Conservation (phyloP, 441 rosid genomes). For the Aquilaria agallochum region DNA sequence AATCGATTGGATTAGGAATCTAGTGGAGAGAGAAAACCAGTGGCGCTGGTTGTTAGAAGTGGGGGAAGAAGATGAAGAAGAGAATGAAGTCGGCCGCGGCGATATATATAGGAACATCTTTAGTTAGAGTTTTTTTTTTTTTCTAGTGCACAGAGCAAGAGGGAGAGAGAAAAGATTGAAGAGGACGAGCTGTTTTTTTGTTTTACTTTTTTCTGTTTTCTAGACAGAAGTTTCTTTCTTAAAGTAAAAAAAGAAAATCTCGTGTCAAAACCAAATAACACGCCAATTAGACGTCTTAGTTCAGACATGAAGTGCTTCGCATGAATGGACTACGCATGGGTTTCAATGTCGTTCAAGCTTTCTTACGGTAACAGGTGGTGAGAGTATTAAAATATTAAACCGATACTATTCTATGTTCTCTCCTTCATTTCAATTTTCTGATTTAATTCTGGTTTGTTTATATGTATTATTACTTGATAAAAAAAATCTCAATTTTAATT, state of each 20-base stretch:
- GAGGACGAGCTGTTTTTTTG: not conserved
- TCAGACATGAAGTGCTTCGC: too few species aligned
- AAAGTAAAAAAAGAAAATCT: not conserved
- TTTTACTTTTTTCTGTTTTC: not conserved
- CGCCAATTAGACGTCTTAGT: too few species aligned
- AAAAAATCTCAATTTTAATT: too few species aligned
- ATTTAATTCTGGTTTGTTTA: too few species aligned
- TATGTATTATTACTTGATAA: too few species aligned
- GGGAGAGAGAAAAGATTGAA: not conserved
- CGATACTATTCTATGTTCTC: too few species aligned
- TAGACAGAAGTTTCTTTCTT: not conserved
- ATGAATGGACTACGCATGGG: too few species aligned
- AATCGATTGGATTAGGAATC: not conserved
- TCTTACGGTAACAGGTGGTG: too few species aligned
- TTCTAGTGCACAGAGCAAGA: not conserved
- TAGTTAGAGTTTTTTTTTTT: not conserved
- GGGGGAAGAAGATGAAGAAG: constrained; percentile 10
- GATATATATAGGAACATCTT: not conserved
- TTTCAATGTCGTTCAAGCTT: too few species aligned
- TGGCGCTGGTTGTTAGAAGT: constrained; percentile 16
- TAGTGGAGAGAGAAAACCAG: not conserved
- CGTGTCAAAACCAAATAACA: too few species aligned
- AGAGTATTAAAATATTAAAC: too few species aligned
- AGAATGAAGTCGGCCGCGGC: constrained; percentile 1
- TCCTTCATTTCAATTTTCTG: too few species aligned